These are phyloP conservation scores for Hura crepitans DNA, from an alignment of 441 rosid genomes.

Conservation along the genomic window DNA sequence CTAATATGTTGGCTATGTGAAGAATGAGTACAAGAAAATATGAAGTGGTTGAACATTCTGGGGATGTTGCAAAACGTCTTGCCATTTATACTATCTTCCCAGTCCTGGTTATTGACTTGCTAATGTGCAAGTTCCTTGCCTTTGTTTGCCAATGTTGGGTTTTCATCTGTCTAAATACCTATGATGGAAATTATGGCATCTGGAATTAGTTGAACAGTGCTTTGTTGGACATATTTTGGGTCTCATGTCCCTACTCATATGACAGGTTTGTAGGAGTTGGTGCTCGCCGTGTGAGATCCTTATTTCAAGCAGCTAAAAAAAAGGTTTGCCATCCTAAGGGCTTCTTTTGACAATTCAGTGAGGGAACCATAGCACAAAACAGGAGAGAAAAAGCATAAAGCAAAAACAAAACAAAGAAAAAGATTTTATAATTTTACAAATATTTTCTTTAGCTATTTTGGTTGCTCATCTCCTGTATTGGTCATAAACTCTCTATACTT, in stretches of 20 bases:
- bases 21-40: not conserved
- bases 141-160: not conserved
- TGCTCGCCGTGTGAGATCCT: slow-evolving; percentile 93
- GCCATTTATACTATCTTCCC: not conserved
- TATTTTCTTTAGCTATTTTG: not conserved
- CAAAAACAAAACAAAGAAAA: too few species aligned
- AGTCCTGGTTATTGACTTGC: not conserved
- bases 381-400: not conserved
- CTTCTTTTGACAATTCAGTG: not conserved
- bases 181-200: not conserved
- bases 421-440: not conserved
- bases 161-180: not conserved
- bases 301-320: slow-evolving; percentile 95
- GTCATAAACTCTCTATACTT: not conserved
- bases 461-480: not conserved
- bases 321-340: slow-evolving; percentile 46
- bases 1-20: not conserved
- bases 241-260: slow-evolving; percentile 19
- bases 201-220: not conserved
- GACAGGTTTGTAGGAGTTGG: slow-evolving; percentile 99
- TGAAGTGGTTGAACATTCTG: not conserved
- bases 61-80: not conserved
- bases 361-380: not conserved
- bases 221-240: not conserved
- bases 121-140: not conserved